phyloP scores from a whole-genome alignment of 2,329 filamentous ascomycete genomes.

The Dothideomycetes sp. region DNA sequence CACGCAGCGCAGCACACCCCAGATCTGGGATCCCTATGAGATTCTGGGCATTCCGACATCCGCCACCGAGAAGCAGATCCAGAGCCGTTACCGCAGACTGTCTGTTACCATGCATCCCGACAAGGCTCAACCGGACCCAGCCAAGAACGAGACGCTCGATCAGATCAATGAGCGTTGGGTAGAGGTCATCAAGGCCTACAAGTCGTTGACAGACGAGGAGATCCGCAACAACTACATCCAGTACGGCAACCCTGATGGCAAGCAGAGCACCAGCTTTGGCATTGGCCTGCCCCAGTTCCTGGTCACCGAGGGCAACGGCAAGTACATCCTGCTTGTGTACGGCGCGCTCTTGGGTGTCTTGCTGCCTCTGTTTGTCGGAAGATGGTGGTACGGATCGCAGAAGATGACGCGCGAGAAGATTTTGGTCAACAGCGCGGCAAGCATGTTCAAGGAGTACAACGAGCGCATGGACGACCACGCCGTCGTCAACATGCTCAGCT shows the following conservation, averaged over 20 bases:
- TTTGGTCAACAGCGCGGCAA: constrained; percentile 85
- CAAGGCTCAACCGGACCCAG: constrained; percentile 72
- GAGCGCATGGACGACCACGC: constrained; percentile 73
- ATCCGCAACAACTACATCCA: constrained; percentile 94
- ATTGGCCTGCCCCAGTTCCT: constrained; percentile 93
- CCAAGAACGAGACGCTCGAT: constrained; percentile 84
- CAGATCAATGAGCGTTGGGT: constrained; percentile 81
- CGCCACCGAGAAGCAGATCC: constrained; percentile 81
- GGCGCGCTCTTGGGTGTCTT: constrained; percentile 79
- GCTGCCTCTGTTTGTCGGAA: constrained; percentile 85
- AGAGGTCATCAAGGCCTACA: constrained; percentile 95
- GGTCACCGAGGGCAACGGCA: constrained; percentile 85
- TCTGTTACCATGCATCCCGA: constrained; percentile 86
- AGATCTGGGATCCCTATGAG: constrained; percentile 95
- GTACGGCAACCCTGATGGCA: constrained; percentile 93
- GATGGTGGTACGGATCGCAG: constrained; percentile 98
- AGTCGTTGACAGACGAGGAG: constrained; percentile 93
- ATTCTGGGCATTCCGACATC: constrained; percentile 83
- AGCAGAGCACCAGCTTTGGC: constrained; percentile 95
- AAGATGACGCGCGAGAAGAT: constrained; percentile 88
- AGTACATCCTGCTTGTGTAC: constrained; percentile 88
- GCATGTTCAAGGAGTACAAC: constrained; percentile 86
- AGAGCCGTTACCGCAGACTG: constrained; percentile 78
- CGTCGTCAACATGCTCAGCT: constrained; percentile 71
- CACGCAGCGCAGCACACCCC: constrained; percentile 60